Percentiles rank a stretch among this genome's conserved stretches.
Conservation (phyloP, 1,284 basidiomycete species). For the Pseudomicrostroma phylloplanum region DNA sequence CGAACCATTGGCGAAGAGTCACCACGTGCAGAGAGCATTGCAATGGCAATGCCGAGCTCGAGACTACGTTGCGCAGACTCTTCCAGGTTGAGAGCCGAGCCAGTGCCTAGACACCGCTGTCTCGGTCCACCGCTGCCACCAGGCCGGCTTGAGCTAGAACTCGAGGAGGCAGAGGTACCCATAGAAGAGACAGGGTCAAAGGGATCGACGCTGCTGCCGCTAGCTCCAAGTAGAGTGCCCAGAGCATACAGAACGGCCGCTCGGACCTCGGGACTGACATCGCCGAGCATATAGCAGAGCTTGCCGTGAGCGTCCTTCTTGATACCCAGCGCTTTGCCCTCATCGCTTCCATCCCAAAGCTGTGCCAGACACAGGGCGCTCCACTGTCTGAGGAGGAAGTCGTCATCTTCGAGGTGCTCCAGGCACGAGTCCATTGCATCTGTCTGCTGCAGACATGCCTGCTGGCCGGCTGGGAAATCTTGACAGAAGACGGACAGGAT, state of each 20-base stretch:
- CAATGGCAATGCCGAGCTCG: conserved; percentile 58
- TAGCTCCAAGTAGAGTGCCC: conserved; percentile 86
- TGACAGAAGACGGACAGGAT: conserved; percentile 87
- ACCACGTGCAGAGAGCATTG: conserved; percentile 67
- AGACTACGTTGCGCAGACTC: conserved; percentile 65
- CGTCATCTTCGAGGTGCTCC: conserved; percentile 72
- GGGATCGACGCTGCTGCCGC: conserved; percentile 55
- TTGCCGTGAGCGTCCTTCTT: conserved; percentile 77
- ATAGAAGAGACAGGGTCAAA: conserved; percentile 11
- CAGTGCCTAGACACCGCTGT: conserved; percentile 67
- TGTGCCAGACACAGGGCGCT: conserved; percentile 86
- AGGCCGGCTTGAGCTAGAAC: conserved; percentile 10
- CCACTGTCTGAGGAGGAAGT: conserved; percentile 91
- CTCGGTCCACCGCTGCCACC: conserved; percentile 11
- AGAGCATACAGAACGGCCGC: conserved; percentile 85
- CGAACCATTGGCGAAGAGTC: conserved; percentile 94
- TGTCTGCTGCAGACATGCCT: conserved; percentile 69
- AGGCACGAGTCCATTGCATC: conserved; percentile 85
- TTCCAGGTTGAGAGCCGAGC: conserved; percentile 60
- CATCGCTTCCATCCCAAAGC: conserved; percentile 89
- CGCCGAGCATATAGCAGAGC: conserved; percentile 72
- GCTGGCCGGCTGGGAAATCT: conserved; percentile 78
- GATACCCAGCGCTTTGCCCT: conserved; percentile 79
- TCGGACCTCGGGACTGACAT: conserved; percentile 87
- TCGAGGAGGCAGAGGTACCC: not conserved